Evolutionary conservation across 2,329 filamentous ascomycete genomes (phyloP).

Genomic region (Boeremia exigua): DNA sequence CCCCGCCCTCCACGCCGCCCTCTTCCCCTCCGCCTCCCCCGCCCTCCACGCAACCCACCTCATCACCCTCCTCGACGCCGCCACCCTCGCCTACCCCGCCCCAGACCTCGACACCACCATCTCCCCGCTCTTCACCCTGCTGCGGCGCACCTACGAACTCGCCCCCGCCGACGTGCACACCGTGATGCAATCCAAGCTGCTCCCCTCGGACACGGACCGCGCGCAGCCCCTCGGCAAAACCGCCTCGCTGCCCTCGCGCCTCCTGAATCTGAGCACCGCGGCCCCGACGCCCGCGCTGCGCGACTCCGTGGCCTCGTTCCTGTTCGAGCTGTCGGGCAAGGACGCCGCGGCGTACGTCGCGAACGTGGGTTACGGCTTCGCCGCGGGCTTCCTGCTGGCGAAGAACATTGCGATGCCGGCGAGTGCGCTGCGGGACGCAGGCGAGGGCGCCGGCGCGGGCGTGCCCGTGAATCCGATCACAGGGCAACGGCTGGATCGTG

Average conservation of each 20-base stretch:
- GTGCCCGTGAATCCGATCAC: slow-evolving; percentile 79
- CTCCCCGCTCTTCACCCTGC: slow-evolving; percentile 74
- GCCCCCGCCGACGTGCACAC: slow-evolving; percentile 68
- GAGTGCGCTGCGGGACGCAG: slow-evolving; percentile 60
- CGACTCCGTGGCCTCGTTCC: slow-evolving; percentile 74
- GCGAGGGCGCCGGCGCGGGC: slow-evolving; percentile 36
- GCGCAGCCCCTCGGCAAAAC: slow-evolving; percentile 77
- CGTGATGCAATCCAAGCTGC: slow-evolving; percentile 69
- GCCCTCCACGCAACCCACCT: slow-evolving; percentile 68
- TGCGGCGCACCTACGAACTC: slow-evolving; percentile 73
- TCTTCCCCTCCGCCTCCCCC: slow-evolving; percentile 71
- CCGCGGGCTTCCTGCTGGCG: slow-evolving; percentile 85
- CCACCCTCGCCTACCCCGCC: slow-evolving; percentile 68
- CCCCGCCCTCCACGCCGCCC: slow-evolving; percentile 53
- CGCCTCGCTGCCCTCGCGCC: slow-evolving; percentile 73
- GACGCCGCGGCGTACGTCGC: slow-evolving; percentile 81
- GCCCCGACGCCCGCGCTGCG: slow-evolving; percentile 74
- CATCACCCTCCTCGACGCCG: slow-evolving; percentile 71
- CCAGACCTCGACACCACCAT: slow-evolving; percentile 74
- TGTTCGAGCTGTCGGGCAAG: slow-evolving; percentile 86
- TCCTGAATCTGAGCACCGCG: slow-evolving; percentile 80
- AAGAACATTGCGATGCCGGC: slow-evolving; percentile 80
- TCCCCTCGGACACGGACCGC: slow-evolving; percentile 80
- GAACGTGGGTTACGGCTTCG: slow-evolving; percentile 94
- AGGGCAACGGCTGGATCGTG: slow-evolving; percentile 77